Evolutionary conservation across 2,329 filamentous ascomycete genomes (phyloP).

Genomic region (Aspergillus udagawae): DNA sequence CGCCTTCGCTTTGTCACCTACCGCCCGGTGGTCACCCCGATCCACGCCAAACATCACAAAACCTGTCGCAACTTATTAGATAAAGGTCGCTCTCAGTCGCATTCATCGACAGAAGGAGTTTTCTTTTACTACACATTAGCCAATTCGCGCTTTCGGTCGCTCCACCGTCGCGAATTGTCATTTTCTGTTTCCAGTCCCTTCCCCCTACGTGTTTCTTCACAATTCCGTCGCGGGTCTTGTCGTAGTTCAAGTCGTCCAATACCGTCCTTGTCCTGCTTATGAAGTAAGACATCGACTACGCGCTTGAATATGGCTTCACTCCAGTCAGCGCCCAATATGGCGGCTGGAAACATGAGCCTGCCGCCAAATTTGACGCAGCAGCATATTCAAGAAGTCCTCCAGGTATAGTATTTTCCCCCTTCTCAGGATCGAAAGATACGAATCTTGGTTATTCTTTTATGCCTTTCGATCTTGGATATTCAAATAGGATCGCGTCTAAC

Average conservation of each 20-base stretch:
- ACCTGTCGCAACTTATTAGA: slow-evolving; percentile 32
- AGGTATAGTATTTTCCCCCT: slow-evolving; percentile 32
- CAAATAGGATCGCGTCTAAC: slow-evolving; percentile 31
- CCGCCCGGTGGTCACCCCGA: slow-evolving; percentile 15
- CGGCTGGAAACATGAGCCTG: slow-evolving; percentile 61
- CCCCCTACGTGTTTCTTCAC: slow-evolving; percentile 16
- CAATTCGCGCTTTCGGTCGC: slow-evolving; percentile 18
- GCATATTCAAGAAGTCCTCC: slow-evolving; percentile 69
- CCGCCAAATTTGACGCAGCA: slow-evolving; percentile 68
- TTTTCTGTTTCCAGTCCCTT: slow-evolving; percentile 12
- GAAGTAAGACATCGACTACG: slow-evolving; percentile 24
- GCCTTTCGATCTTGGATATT: background rate
- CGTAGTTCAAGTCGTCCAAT: slow-evolving; percentile 15
- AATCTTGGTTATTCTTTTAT: background rate
- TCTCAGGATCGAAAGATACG: background rate
- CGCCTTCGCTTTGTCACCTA: slow-evolving; percentile 18
- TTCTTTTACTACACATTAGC: slow-evolving; percentile 17
- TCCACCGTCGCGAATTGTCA: slow-evolving; percentile 22
- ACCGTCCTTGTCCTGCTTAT: slow-evolving; percentile 23
- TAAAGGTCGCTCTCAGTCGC: slow-evolving; percentile 22
- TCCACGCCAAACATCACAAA: slow-evolving; percentile 28
- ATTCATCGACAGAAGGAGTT: slow-evolving; percentile 20
- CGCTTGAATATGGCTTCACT: slow-evolving; percentile 69
- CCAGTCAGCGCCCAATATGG: slow-evolving; percentile 66
- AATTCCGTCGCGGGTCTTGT: slow-evolving; percentile 17